Evolutionary conservation across 805 yeast species (phyloP).

Genomic region (Candida berthetii): DNA sequence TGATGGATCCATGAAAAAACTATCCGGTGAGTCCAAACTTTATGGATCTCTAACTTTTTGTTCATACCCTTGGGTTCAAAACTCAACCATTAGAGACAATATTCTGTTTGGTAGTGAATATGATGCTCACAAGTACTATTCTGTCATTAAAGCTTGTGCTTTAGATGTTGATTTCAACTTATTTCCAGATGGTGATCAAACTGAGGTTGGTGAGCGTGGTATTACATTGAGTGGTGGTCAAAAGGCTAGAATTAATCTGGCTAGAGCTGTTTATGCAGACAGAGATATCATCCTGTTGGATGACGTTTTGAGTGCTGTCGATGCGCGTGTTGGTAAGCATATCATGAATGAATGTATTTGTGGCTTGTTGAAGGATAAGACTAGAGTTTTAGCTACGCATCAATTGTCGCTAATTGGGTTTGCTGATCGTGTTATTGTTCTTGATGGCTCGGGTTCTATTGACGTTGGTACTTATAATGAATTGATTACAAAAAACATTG

Average conservation of each 20-base stretch:
- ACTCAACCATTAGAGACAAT: conserved; percentile 71
- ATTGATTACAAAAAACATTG: conserved; percentile 35
- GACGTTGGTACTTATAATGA: conserved; percentile 57
- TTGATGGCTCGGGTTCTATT: conserved; percentile 58
- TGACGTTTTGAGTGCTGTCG: conserved; percentile 82
- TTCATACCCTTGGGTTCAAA: conserved; percentile 82
- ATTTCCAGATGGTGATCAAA: conserved; percentile 68
- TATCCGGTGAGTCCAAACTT: conserved; percentile 42
- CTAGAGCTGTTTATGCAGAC: conserved; percentile 71
- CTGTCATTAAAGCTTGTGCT: conserved; percentile 60
- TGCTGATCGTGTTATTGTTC: conserved; percentile 65
- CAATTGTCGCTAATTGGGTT: conserved; percentile 64
- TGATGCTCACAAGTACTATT: conserved; percentile 43
- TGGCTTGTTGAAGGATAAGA: conserved; percentile 49
- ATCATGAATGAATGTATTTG: conserved; percentile 64
- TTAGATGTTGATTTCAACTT: conserved; percentile 57
- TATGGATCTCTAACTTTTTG: conserved; percentile 48
- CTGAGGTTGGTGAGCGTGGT: conserved; percentile 84
- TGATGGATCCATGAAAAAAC: conserved; percentile 62
- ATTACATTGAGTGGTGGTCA: conserved; percentile 87
- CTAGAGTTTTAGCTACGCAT: conserved; percentile 79
- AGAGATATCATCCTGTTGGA: conserved; percentile 66
- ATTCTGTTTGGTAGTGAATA: conserved; percentile 60
- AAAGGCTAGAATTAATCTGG: conserved; percentile 74
- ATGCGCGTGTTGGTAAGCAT: conserved; percentile 80